Percentiles rank a stretch among this genome's conserved stretches.
Evolutionary conservation across 1,139 yeast genomes (phyloP).

Genomic region (Groenewaldozyma sp.): DNA sequence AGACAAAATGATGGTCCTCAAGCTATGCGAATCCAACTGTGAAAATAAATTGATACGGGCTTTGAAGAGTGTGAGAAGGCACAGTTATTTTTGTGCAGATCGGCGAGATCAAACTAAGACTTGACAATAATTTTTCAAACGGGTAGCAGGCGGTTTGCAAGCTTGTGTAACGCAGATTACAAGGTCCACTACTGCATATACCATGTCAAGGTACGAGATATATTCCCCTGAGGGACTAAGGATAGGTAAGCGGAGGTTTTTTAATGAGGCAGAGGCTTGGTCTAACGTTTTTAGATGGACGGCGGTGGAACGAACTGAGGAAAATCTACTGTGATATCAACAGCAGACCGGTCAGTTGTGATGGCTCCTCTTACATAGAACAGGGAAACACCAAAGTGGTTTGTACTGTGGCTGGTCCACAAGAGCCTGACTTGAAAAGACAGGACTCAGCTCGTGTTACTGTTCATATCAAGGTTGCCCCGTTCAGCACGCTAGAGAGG

Average conservation of each 20-base stretch:
- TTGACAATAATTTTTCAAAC: background rate
- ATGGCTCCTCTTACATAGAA: constrained; percentile 87
- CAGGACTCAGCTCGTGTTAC: constrained; percentile 46
- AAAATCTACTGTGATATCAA: constrained; percentile 71
- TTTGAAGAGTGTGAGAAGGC: too few species aligned
- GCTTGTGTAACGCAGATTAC: too few species aligned
- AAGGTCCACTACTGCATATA: too few species aligned
- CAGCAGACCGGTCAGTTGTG: constrained; percentile 81
- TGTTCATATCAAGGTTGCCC: constrained; percentile 62
- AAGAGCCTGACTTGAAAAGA: constrained; percentile 53
- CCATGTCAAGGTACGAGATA: constrained; percentile 44
- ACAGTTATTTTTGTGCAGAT: too few species aligned
- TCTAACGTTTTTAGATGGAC: constrained; percentile 52
- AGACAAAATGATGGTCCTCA: too few species aligned
- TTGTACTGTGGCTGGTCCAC: constrained; percentile 83
- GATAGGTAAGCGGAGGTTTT: constrained; percentile 26
- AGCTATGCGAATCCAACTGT: too few species aligned
- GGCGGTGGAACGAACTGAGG: constrained; percentile 90
- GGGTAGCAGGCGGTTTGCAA: too few species aligned
- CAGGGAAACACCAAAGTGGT: constrained; percentile 89
- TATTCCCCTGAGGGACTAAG: constrained; percentile 93
- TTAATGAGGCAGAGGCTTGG: background rate
- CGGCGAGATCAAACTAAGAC: too few species aligned
- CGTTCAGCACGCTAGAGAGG: constrained; percentile 72
- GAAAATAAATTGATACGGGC: too few species aligned